Conservation (phyloP, 177 flowering plant species). For the Vitis hybrid region DNA sequence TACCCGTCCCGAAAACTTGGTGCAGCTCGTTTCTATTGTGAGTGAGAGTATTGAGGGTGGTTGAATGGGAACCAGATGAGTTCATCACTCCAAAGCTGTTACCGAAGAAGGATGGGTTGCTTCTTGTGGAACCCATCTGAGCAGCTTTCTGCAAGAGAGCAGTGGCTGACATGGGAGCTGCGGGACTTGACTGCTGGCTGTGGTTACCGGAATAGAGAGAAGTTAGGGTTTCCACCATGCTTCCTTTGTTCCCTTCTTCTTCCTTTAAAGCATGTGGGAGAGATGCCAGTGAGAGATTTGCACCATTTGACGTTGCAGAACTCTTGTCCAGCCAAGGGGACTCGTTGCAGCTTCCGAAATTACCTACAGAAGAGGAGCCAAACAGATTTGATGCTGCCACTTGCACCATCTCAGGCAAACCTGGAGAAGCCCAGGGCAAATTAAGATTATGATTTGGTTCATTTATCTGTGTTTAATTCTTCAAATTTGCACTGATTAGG, state of each 20-base stretch:
- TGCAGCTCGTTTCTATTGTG: constrained; percentile 7
- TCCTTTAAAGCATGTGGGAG: constrained; percentile 24
- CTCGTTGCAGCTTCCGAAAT: constrained; percentile 13
- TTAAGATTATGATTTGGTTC: constrained; percentile 16
- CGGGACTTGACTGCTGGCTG: constrained; percentile 8
- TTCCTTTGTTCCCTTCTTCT: constrained; percentile 20
- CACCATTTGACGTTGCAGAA: constrained; percentile 11
- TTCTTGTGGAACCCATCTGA: constrained; percentile 47
- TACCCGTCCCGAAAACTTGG: no score
- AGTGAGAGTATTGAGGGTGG: constrained; percentile 6
- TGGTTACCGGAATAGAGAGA: constrained; percentile 18
- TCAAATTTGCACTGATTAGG: not conserved
- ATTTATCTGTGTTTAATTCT: not conserved
- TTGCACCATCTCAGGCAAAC: constrained; percentile 27
- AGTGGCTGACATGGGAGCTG: constrained; percentile 38
- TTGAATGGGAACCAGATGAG: constrained; percentile 20
- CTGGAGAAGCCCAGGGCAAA: constrained; percentile 1
- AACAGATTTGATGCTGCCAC: constrained; percentile 18
- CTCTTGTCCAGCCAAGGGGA: not conserved
- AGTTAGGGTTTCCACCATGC: constrained; percentile 12
- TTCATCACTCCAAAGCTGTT: constrained; percentile 26
- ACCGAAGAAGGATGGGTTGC: constrained; percentile 29
- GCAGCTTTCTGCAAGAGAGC: constrained; percentile 56
- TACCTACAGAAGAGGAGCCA: constrained; percentile 19
- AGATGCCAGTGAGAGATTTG: constrained; percentile 27